Evolutionary conservation across 2,329 filamentous ascomycete species (phyloP).

Genomic region (Dothidotthia symphoricarpi): DNA sequence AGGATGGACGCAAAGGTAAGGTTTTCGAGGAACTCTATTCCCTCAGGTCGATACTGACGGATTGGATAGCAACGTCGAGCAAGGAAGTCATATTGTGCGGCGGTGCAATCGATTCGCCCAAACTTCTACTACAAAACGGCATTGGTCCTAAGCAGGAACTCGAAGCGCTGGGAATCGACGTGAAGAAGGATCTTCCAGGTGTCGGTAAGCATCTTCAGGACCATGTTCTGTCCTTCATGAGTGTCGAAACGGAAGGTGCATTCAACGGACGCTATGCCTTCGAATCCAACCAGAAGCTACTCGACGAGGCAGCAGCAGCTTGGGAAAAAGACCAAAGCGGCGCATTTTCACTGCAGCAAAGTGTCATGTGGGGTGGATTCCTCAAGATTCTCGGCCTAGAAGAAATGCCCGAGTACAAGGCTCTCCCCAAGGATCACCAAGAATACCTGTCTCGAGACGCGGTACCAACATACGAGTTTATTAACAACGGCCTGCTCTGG

Average conservation of each 20-base stretch:
- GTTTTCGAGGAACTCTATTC: not conserved
- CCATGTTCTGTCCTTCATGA: slow-evolving; percentile 47
- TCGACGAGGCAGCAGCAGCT: slow-evolving; percentile 46
- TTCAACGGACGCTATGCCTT: slow-evolving; percentile 45
- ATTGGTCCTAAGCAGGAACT: slow-evolving; percentile 49
- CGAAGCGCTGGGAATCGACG: slow-evolving; percentile 42
- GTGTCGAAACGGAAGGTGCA: slow-evolving; percentile 43
- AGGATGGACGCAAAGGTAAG: slow-evolving; percentile 35
- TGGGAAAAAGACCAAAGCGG: slow-evolving; percentile 44
- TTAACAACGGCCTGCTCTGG: slow-evolving; percentile 31
- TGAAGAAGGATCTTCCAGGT: slow-evolving; percentile 43
- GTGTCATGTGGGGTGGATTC: slow-evolving; percentile 55
- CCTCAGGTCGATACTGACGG: not conserved
- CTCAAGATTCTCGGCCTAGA: slow-evolving; percentile 48
- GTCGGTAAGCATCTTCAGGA: slow-evolving; percentile 50
- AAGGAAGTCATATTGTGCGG: slow-evolving; percentile 39
- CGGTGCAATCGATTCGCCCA: slow-evolving; percentile 37
- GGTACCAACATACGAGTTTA: slow-evolving; percentile 59
- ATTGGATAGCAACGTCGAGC: slow-evolving; percentile 16
- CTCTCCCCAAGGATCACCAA: slow-evolving; percentile 47
- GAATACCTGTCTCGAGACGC: slow-evolving; percentile 50
- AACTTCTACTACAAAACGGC: slow-evolving; percentile 50
- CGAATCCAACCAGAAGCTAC: slow-evolving; percentile 22
- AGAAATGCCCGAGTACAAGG: slow-evolving; percentile 44
- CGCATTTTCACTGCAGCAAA: slow-evolving; percentile 41